Evolutionary conservation across 306 rosid genomes (phyloP), one percentile per base, ranked within the genome.

Genomic region (Hippophae rhamnoides): DNA sequence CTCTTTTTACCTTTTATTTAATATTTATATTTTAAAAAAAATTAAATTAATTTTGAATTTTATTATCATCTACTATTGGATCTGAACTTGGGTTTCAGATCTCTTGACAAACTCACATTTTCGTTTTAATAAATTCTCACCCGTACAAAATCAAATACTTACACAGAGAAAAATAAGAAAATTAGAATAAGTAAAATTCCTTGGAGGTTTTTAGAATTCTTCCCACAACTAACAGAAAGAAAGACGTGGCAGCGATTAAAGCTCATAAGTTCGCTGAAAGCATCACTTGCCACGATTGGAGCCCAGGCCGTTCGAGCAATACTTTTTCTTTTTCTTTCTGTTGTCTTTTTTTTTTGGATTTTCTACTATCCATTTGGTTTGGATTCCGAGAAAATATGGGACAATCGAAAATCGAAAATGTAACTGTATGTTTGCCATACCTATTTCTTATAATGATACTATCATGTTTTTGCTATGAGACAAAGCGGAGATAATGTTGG

Each of bases 211-310:
- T 52, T 52, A 9, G 57, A 13, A 12, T 53, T 65, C 41, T 58
- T 38, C 53, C 66, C 14, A 65, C 46, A 56, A 55, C 55, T 26
- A 11, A 5, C 41, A 50, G 42, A 57, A 57, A 8, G 43, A 10
- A 11, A 53, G 46, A 62, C 82, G 88, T 93, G 99, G 76, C 94
- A 73, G 90, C 84, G 11, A 80, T 72, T 52, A 66, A 82, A 38
- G 90, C 82, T 72, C 88, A 93, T 72, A 83, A 73, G 71, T 70
- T 93, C 66, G 97, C 94, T 50, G 81, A 72, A 68, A 78, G 81
- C 82, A 82, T 93, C 81, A 88, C 94, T 58, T 86, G 85, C 78
- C 99, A 93, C 60, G 89, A 85, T 52, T 93, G 97, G 99, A 84
- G 99, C 69, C 85, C 97, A 13, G 97, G 88, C 41, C 75, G 74